Percentiles rank a stretch among this genome's conserved stretches.
phyloP scores from a whole-genome alignment of 208 protist genomes.

The Crithidia expoeki region DNA sequence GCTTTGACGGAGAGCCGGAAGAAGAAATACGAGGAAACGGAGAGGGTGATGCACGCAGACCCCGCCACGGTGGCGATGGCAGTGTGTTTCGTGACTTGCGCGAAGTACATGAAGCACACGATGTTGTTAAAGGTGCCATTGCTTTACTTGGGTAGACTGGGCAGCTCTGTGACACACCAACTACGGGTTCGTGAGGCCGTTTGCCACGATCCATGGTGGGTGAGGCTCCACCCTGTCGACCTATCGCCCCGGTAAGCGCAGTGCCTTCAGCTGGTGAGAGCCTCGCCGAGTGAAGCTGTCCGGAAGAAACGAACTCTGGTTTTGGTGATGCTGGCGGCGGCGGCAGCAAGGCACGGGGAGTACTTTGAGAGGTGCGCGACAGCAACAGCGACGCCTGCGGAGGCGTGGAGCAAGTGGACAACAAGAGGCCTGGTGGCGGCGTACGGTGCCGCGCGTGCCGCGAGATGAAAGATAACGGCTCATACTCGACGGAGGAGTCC shows the following conservation, averaged over 20 bases:
- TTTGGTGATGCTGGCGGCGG: neutral
- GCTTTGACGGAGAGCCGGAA: neutral
- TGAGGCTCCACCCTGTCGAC: neutral
- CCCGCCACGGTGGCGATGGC: neutral
- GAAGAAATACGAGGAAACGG: neutral
- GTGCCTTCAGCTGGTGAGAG: too few relatives aligned
- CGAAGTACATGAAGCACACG: neutral
- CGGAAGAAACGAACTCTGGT: too few relatives aligned
- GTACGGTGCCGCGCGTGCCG: neutral
- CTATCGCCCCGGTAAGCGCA: too few relatives aligned
- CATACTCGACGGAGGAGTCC: neutral
- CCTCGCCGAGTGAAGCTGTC: too few relatives aligned
- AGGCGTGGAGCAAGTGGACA: slow-evolving; percentile 11
- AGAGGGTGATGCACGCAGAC: neutral
- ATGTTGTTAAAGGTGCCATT: neutral
- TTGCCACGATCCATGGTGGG: neutral
- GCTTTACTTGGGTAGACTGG: neutral
- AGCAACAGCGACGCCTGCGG: neutral
- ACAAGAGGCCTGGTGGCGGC: neutral
- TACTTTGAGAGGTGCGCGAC: neutral
- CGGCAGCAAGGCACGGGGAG: neutral
- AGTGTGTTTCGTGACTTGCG: slow-evolving; percentile 3
- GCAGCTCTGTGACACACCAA: neutral
- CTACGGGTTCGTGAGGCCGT: neutral
- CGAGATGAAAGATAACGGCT: neutral